Conservation (phyloP, 2,329 filamentous ascomycete genomes). For the Ascochyta lentis region DNA sequence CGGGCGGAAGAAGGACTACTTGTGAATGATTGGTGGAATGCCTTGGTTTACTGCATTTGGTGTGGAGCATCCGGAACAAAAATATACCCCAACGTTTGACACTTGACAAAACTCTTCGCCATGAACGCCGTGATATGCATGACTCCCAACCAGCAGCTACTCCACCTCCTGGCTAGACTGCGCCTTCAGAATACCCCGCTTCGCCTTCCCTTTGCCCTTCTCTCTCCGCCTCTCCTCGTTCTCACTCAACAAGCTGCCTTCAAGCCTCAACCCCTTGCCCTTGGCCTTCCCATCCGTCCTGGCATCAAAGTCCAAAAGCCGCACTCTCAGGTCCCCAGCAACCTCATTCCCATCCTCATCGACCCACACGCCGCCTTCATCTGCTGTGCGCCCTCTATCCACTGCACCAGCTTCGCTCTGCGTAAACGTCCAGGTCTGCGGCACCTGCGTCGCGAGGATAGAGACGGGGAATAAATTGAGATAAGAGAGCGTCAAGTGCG, state of each 20-base stretch:
- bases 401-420: constrained; percentile 21
- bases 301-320: constrained; percentile 84
- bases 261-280: constrained; percentile 77
- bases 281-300: constrained; percentile 69
- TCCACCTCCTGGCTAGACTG: neutral
- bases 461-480: constrained; percentile 92
- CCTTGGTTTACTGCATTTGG: neutral
- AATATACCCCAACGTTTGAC: constrained; percentile 7
- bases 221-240: constrained; percentile 63
- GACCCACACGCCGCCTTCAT: constrained; percentile 75
- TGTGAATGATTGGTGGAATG: constrained; percentile 55
- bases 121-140: constrained; percentile 7
- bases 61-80: neutral
- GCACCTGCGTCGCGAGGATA: constrained; percentile 78
- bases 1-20: constrained; percentile 92
- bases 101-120: constrained; percentile 1
- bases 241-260: constrained; percentile 81
- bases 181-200: constrained; percentile 10
- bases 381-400: constrained; percentile 31
- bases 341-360: constrained; percentile 71
- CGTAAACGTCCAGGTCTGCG: constrained; percentile 78
- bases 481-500: constrained; percentile 86
- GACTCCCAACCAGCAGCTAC: neutral
- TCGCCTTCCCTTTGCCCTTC: constrained; percentile 31
- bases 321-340: constrained; percentile 16